Base-by-base conservation (phyloP, 2,329 filamentous ascomycete species). In the Fusarium multiceps region DNA sequence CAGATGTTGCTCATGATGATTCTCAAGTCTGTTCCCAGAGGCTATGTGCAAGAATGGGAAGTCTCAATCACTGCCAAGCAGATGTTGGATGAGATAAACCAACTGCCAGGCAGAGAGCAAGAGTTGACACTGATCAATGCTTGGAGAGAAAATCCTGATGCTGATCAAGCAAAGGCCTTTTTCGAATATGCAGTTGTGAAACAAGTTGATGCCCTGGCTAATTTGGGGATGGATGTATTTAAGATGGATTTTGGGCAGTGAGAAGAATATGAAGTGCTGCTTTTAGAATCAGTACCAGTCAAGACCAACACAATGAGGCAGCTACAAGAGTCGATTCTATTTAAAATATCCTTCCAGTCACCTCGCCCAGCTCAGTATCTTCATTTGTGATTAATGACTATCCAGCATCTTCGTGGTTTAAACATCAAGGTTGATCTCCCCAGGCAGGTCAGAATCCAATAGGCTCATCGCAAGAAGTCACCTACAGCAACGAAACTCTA, bases 1-100 rank as follows among this genome's bases (percentile, higher is more conserved):
- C 86, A 89, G 69, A 83, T 84, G 57, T 74, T 89, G 16, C 78
- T 88, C 56, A 78, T 82, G 40, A 80, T 89, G 71, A 79, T 85
- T 14, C 67, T 83, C 21, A 76, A 80, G 30, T 80, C 83, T 47
- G 81, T 79, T 2, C 81, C 81, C 0, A 69, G 76, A 28, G 83
- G 79, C 7, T 82, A 85, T 65, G 80, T 80, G 8, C 76, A 80
- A 9, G 81, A 82, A 9, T 88, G 85, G 82, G 80, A 80, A 27
- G 77, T 87, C 4, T 73, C 82, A 34, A 73, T 72, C 4, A 76
- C 82, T 51, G 86, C 86, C 3, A 79, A 74, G 49, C 79, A 80
- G 21, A 82, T 88, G 79, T 74, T 89, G 43, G 74, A 75, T 4
- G 86, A 88, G 20, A 81, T 89, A 20, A 80, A 82, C 68, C 79